Conservation (phyloP, 768 basidiomycete species). For the Psilocybe subaeruginosa region DNA sequence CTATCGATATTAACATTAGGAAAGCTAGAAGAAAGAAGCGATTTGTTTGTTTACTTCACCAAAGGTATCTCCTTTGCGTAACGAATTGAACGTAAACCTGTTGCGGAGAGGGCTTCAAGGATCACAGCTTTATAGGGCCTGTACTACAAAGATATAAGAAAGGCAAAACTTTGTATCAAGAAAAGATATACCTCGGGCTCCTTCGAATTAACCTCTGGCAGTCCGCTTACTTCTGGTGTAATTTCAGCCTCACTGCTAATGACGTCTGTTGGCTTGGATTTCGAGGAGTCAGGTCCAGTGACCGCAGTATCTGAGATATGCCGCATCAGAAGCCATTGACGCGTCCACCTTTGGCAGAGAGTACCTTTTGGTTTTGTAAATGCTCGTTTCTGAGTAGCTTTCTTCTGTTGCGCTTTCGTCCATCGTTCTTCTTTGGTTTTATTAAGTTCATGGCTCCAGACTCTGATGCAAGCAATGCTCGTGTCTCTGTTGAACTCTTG, state of each 20-base stretch:
- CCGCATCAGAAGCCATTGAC: neutral
- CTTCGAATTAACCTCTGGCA: neutral
- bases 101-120: constrained; percentile 94
- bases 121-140: constrained; percentile 71
- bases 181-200: neutral
- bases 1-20: constrained; percentile 41
- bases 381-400: constrained; percentile 24
- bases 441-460: constrained; percentile 81
- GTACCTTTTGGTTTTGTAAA: constrained; percentile 34
- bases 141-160: constrained; percentile 38
- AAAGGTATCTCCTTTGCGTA: constrained; percentile 97
- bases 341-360: neutral
- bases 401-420: constrained; percentile 54
- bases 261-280: neutral
- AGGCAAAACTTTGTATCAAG: neutral
- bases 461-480: constrained; percentile 86
- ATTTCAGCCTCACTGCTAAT: neutral
- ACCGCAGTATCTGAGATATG: neutral
- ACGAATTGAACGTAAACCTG: constrained; percentile 92
- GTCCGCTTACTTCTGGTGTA: neutral
- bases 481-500: constrained; percentile 98
- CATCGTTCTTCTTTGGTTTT: constrained; percentile 65
- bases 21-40: neutral
- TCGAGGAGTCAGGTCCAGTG: neutral
- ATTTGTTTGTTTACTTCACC: constrained; percentile 61